Evolutionary conservation across 1,284 basidiomycete species (phyloP), one percentile per base, ranked within the genome.

Genomic region (Abortiporus biennis): DNA sequence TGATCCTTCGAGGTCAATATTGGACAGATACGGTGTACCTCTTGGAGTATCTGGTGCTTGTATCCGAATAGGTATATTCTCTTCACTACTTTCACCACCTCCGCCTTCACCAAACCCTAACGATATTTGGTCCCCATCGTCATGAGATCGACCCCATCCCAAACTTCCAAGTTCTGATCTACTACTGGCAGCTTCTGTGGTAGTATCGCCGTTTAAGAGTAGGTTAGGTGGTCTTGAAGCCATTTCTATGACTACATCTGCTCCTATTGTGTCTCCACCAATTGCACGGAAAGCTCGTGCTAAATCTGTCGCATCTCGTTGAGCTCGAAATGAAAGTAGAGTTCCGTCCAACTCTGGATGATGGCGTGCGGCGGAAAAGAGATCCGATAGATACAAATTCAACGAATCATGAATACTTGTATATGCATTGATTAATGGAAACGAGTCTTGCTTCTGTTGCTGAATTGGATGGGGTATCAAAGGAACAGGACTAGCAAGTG

Each of bases 291-390:
- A 71, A 2, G 85, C 85, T 13, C 78, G 71, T 8, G 74, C 67
- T 22, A 89, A 67, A 17, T 69, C 74, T 46, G 76, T 71, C 8
- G 78, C 78, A 47, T 87, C 83, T 42, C 66, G 64, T 46, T 72
- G 69, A 0, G 79, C 72, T 22, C 69, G 70, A 16, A 69, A 69
- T 1, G 78, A 84, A 32, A 90, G 66, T 40, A 86, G 64, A 44
- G 73, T 78, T 3, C 72, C 80, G 47, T 90, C 86, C 12, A 90
- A 63, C 41, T 75, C 69, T 1, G 76, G 74, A 54, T 85, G 78
- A 52, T 87, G 81, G 3, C 85, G 73, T 17, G 78, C 71, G 2
- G 86, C 84, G 23, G 80, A 72, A 48, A 90, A 78, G 22, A 89
- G 66, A 56, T 87, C 85, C 9, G 77, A 69, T 4, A 82, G 64